Evolutionary conservation across 495 filamentous ascomycete species (phyloP), one percentile per base, ranked within the genome.

Genomic region (Beverwykella pulmonaria): DNA sequence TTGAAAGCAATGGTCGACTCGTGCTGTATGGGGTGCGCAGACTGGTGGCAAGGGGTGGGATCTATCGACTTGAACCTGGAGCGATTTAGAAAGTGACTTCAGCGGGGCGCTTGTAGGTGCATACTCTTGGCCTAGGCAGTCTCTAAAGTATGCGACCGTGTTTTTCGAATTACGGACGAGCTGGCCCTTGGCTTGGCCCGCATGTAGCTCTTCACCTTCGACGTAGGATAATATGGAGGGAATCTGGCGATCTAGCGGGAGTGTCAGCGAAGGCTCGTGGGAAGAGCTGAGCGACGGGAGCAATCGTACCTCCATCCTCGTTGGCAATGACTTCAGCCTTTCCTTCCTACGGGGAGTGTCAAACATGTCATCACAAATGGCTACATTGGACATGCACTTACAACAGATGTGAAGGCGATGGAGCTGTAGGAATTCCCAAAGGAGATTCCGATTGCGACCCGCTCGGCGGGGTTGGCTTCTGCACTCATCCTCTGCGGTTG

Each of bases 361-460:
- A 62, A 48, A 39, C 23, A 14, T 19, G 22, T 58, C 1, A 23
- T 53, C 34, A 12, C 34, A n/a, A 12, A 47, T 39, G n/a, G 41
- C 17, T 17, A 23, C 3, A 20, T 15, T 15, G 41, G 20, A 47
- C n/a, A 20, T 23, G n/a, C 29, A 77, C 86, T 61, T 82, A 88
- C 86, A 66, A 77, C 76, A 48, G 88, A 84, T 32, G 92, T 92
- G 73, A 87, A 89, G 69, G 93, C 94, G 80, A 98, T 98, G 56
- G 92, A 96, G 80, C 93, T 97, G 84, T 92, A 94, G 53, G 91
- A 91, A 80, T 98, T 98, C 77, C 94, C 95, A 82, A 98, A 98
- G 55, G 92, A 90, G 76, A 98, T 92, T 78, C 94, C 94, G 79
- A 98, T 98, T 71, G 89, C 90, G 67, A 87, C 81, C 27, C 86